phyloP scores from a whole-genome alignment of 2,329 filamentous ascomycete genomes.

The Falciphora oryzae region DNA sequence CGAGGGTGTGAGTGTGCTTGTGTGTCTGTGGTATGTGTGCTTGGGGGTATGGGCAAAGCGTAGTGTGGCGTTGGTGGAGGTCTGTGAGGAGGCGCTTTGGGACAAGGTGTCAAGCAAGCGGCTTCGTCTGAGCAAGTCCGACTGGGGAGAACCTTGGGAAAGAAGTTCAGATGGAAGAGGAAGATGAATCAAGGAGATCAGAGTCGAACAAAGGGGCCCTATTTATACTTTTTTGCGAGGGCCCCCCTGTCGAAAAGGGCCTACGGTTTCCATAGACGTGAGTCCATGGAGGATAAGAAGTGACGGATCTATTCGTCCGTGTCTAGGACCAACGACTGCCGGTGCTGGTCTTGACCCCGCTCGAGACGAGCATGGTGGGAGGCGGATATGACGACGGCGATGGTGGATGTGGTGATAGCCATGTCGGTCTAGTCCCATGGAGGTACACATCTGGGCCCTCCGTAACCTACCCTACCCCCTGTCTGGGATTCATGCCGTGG shows the following conservation, averaged over 20 bases:
- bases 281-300: constrained; percentile 35
- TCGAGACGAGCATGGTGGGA: constrained; percentile 20
- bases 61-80: constrained; percentile 9
- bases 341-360: constrained; percentile 33
- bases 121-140: constrained; percentile 7
- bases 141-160: constrained; percentile 11
- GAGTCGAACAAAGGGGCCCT: constrained; percentile 42
- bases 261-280: constrained; percentile 21
- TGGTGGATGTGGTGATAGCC: constrained; percentile 17
- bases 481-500: constrained; percentile 9
- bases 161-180: constrained; percentile 35
- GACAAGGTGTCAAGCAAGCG: constrained; percentile 2
- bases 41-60: constrained; percentile 5
- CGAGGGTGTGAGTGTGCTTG: constrained; percentile 17
- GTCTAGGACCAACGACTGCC: constrained; percentile 14
- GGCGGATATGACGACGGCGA: constrained; percentile 23
- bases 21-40: constrained; percentile 13
- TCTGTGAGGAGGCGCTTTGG: constrained; percentile 4
- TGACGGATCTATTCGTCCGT: constrained; percentile 36
- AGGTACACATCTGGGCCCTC: background rate
- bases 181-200: constrained; percentile 43
- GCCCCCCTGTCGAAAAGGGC: constrained; percentile 29
- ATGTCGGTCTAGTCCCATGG: constrained; percentile 9
- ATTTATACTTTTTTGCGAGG: constrained; percentile 57
- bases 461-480: constrained; percentile 1